Conservation (phyloP, 805 yeast genomes). For the Candida koratica region DNA sequence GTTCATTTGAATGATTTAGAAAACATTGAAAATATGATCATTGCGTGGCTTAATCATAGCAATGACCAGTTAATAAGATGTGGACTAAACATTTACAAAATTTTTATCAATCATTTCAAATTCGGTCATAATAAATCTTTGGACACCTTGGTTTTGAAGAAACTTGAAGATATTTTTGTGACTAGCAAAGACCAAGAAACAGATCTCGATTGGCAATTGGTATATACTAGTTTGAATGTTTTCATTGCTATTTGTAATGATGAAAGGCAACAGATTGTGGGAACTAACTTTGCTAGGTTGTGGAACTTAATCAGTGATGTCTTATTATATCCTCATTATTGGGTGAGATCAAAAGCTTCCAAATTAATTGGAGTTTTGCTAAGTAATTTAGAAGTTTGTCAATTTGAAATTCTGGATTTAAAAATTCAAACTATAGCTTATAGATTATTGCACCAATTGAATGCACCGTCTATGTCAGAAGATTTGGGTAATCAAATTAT, state of each 20-base stretch:
- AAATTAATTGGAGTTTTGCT: slow-evolving; percentile 56
- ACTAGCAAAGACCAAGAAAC: slow-evolving; percentile 32
- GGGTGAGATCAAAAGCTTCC: slow-evolving; percentile 74
- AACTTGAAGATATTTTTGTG: slow-evolving; percentile 23
- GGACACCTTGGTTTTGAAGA: slow-evolving; percentile 34
- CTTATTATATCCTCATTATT: slow-evolving; percentile 81
- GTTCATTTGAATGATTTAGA: slow-evolving; percentile 36
- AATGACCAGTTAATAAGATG: slow-evolving; percentile 59
- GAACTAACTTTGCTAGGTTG: slow-evolving; percentile 26
- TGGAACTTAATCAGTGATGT: slow-evolving; percentile 55
- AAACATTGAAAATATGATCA: slow-evolving; percentile 39
- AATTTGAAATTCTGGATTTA: slow-evolving; percentile 33
- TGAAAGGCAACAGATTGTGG: slow-evolving; percentile 28
- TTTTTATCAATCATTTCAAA: slow-evolving; percentile 52
- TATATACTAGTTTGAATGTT: slow-evolving; percentile 62
- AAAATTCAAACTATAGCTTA: slow-evolving; percentile 67
- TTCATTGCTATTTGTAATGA: slow-evolving; percentile 42
- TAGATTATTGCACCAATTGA: slow-evolving; percentile 69
- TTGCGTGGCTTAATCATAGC: slow-evolving; percentile 62
- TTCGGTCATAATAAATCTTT: slow-evolving; percentile 33
- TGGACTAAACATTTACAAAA: slow-evolving; percentile 68
- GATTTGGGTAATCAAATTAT: slow-evolving; percentile 60
- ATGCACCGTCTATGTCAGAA: slow-evolving; percentile 71
- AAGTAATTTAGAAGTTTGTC: slow-evolving; percentile 32
- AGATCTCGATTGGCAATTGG: slow-evolving; percentile 63